Conservation (phyloP, 2,329 filamentous ascomycete species). For the Talaromyces sp. region DNA sequence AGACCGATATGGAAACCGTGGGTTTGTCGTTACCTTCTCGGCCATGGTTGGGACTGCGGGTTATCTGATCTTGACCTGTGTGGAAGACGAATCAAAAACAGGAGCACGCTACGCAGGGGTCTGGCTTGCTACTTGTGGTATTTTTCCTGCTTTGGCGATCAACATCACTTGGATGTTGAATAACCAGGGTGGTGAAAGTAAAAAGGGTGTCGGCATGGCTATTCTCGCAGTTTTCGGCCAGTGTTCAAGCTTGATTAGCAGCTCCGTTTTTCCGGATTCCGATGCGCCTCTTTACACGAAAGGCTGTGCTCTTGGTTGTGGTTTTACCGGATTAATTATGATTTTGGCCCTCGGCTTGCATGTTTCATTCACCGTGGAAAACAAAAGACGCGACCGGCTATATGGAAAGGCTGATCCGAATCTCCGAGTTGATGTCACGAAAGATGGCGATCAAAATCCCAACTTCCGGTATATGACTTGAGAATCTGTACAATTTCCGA, state of each 20-base stretch:
- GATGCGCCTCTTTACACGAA: slow-evolving; percentile 21
- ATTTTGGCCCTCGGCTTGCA: slow-evolving; percentile 25
- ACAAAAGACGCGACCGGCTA: slow-evolving; percentile 22
- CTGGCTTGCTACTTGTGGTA: slow-evolving; percentile 37
- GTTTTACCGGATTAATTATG: slow-evolving; percentile 25
- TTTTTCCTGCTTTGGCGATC: slow-evolving; percentile 26
- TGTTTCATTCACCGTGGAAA: slow-evolving; percentile 20
- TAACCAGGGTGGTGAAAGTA: slow-evolving; percentile 30
- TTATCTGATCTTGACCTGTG: slow-evolving; percentile 35
- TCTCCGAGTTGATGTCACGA: slow-evolving; percentile 27
- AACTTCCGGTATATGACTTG: slow-evolving; percentile 22
- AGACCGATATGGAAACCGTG: slow-evolving; percentile 41
- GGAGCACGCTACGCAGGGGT: slow-evolving; percentile 42
- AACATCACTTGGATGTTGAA: slow-evolving; percentile 33
- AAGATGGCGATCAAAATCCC: slow-evolving; percentile 23
- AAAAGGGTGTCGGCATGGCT: slow-evolving; percentile 28
- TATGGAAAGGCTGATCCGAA: slow-evolving; percentile 21
- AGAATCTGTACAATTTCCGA: too few relatives aligned
- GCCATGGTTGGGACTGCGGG: slow-evolving; percentile 33
- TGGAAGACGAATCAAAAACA: slow-evolving; percentile 22
- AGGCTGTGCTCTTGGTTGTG: slow-evolving; percentile 27
- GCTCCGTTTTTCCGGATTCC: slow-evolving; percentile 24
- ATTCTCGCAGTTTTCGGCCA: slow-evolving; percentile 28
- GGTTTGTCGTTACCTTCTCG: slow-evolving; percentile 35
- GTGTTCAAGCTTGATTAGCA: slow-evolving; percentile 28